phyloP scores from a whole-genome alignment of 2,329 filamentous ascomycete genomes.

The Arachnomyces sp. region DNA sequence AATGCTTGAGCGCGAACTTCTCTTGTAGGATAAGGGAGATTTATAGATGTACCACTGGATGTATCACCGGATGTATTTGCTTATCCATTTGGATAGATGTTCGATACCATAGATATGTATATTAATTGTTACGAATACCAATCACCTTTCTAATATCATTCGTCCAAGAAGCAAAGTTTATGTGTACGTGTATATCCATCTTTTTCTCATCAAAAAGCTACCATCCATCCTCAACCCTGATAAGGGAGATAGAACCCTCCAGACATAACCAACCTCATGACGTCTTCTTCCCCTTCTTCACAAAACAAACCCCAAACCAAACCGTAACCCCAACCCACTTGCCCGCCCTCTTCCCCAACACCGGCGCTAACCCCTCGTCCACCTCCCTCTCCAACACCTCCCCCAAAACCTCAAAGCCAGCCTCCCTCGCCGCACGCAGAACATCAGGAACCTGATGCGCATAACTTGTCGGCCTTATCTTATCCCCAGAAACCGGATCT shows the following conservation, averaged over 20 bases:
- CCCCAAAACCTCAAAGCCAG: constrained; percentile 39
- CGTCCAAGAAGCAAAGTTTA: no score
- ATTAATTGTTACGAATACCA: not conserved
- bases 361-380: constrained; percentile 49
- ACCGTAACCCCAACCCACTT: constrained; percentile 56
- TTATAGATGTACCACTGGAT: no score
- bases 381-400: constrained; percentile 39
- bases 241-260: not conserved
- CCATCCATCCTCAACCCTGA: not conserved
- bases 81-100: not conserved
- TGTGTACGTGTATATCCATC: no score
- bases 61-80: not conserved
- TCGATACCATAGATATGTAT: constrained; percentile 1
- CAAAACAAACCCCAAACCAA: constrained; percentile 48
- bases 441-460: constrained; percentile 48
- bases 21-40: no score
- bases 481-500: constrained; percentile 44
- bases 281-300: constrained; percentile 16
- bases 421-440: constrained; percentile 40
- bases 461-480: constrained; percentile 55
- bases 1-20: no score
- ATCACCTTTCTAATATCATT: not conserved
- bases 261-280: constrained; percentile 4
- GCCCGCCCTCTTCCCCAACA: constrained; percentile 51
- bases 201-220: no score